Percentiles rank a stretch among this genome's conserved stretches.
Conservation (phyloP, 768 basidiomycete genomes). For the Leccinum incarnatum region DNA sequence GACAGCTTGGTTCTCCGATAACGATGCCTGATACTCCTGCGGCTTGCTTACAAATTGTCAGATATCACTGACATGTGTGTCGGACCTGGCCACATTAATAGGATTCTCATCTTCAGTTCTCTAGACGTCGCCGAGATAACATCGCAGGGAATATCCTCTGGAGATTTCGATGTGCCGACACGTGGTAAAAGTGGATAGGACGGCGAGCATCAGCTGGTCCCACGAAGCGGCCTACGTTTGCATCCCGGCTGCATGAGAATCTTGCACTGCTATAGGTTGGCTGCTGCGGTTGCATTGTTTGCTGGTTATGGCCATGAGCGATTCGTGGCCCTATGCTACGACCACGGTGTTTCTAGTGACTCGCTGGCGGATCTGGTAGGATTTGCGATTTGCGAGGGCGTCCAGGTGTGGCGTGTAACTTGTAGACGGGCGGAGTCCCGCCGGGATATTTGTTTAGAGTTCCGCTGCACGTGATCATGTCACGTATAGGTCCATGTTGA, state of each 20-base stretch:
- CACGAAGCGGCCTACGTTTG: neutral
- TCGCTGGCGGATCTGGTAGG: neutral
- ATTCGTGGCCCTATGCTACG: neutral
- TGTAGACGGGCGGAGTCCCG: too few relatives aligned
- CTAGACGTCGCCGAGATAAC: neutral
- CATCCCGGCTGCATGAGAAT: neutral
- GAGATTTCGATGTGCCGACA: neutral
- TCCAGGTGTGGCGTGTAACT: neutral
- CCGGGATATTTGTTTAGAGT: neutral
- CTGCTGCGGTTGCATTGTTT: neutral
- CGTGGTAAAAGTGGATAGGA: neutral
- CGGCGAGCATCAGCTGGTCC: neutral
- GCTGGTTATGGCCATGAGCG: neutral
- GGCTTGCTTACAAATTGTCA: neutral
- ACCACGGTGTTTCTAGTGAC: neutral
- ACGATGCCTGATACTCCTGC: neutral
- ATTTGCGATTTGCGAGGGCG: neutral
- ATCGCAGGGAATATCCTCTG: neutral
- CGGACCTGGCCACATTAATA: neutral
- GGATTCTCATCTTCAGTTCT: neutral
- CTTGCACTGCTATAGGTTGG: neutral
- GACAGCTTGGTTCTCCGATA: neutral
- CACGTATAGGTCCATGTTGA: conserved; percentile 12
- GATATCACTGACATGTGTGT: neutral
- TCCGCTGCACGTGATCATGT: conserved; percentile 21